phyloP scores from a whole-genome alignment of 352 stramenopile genomes.

The Globisporangium parvum region DNA sequence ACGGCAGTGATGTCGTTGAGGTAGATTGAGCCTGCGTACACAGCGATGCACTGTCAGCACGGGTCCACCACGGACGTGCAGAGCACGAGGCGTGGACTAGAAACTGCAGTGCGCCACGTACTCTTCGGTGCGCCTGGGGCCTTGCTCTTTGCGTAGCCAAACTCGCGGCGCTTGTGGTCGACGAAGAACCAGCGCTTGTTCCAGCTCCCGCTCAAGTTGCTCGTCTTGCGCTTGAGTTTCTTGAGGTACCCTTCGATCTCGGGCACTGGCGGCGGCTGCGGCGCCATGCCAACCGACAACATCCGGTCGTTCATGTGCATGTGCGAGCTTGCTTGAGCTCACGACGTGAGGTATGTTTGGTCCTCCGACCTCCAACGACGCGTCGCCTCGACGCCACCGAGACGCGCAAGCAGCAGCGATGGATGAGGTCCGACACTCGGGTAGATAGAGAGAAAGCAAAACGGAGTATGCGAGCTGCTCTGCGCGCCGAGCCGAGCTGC shows the following conservation, averaged over 20 bases:
- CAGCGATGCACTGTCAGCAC: no score
- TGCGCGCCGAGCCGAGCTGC: no score
- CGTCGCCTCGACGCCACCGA: neutral
- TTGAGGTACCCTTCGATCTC: slow-evolving; percentile 85
- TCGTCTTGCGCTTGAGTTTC: slow-evolving; percentile 85
- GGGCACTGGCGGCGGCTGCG: slow-evolving; percentile 44
- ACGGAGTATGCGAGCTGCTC: no score
- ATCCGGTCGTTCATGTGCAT: slow-evolving; percentile 7
- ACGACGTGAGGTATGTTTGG: no score
- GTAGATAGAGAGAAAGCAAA: neutral
- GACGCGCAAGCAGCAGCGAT: neutral
- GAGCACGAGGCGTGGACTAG: no score
- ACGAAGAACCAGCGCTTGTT: slow-evolving; percentile 88
- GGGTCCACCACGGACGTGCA: no score
- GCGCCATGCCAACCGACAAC: slow-evolving; percentile 16
- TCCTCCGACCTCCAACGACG: no score
- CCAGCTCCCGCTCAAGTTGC: slow-evolving; percentile 67
- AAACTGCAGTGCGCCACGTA: no score
- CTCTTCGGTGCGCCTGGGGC: slow-evolving; percentile 33
- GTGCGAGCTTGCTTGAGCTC: no score
- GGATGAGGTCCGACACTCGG: neutral
- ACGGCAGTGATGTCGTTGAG: slow-evolving; percentile 85
- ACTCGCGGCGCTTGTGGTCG: slow-evolving; percentile 63
- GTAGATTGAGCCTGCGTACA: slow-evolving; percentile 76
- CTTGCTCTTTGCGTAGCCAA: slow-evolving; percentile 63